phyloP scores from a whole-genome alignment of 1,284 basidiomycete species.

The Tremellales sp. region DNA sequence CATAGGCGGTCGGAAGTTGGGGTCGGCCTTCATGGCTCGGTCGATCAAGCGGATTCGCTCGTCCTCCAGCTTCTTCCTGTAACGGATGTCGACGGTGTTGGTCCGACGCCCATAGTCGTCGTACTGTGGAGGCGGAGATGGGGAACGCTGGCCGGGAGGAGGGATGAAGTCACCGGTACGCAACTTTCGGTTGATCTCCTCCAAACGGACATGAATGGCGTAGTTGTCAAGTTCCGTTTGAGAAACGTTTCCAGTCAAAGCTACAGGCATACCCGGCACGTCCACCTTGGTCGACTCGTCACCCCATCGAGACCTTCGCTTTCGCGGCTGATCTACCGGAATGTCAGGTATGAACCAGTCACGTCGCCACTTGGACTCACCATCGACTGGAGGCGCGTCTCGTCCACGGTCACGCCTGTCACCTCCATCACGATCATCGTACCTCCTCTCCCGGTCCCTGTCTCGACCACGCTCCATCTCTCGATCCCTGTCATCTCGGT shows the following conservation, averaged over 20 bases:
- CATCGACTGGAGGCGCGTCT: not conserved
- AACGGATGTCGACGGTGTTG: conserved; percentile 96
- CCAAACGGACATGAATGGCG: conserved; percentile 86
- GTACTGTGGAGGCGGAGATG: conserved; percentile 95
- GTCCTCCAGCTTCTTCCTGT: conserved; percentile 95
- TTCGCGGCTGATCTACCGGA: conserved; percentile 63
- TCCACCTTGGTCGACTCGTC: conserved; percentile 72
- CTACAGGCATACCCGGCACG: conserved; percentile 83
- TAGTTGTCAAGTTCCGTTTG: conserved; percentile 93
- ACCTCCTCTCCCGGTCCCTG: conserved; percentile 11
- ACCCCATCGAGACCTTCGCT: conserved; percentile 93
- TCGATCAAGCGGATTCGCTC: conserved; percentile 92
- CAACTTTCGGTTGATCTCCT: conserved; percentile 95
- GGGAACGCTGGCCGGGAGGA: conserved; percentile 88
- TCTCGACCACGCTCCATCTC: conserved; percentile 4
- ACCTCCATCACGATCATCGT: conserved; percentile 16
- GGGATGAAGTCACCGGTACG: conserved; percentile 91
- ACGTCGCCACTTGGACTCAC: not conserved
- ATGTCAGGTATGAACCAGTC: not conserved
- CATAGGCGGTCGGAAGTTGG: conserved; percentile 91
- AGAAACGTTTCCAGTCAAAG: conserved; percentile 86
- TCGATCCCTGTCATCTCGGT: conserved; percentile 8
- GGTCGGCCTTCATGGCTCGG: conserved; percentile 93
- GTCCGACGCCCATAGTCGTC: conserved; percentile 94
- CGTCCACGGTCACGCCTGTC: conserved; percentile 10